These are phyloP conservation scores for Gaeumannomyces sp. DNA, from an alignment of 2,329 filamentous ascomycete genomes.

Conservation along the genomic window DNA sequence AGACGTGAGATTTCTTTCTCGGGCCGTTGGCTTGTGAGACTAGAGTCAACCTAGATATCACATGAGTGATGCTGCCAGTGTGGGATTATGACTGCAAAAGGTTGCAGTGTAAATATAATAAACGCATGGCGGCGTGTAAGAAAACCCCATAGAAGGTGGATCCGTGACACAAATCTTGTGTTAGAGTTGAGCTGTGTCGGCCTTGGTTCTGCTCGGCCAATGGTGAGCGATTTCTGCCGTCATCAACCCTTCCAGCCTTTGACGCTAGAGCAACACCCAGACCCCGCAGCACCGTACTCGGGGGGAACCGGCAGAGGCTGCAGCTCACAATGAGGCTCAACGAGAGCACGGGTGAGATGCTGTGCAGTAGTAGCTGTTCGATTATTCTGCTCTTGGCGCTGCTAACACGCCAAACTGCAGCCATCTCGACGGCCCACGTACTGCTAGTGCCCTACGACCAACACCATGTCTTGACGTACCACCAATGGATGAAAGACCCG, in stretches of 20 bases:
- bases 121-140: neutral
- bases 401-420: slow-evolving; percentile 33
- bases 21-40: slow-evolving; percentile 14
- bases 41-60: no score
- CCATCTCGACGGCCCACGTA: slow-evolving; percentile 56
- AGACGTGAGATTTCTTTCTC: slow-evolving; percentile 24
- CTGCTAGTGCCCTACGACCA: slow-evolving; percentile 79
- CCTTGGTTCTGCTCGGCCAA: neutral
- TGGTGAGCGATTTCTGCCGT: neutral
- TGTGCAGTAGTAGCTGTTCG: neutral
- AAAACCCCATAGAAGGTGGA: neutral
- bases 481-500: slow-evolving; percentile 86
- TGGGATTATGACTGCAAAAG: neutral
- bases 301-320: no score
- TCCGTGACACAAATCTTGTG: neutral
- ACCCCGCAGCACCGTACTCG: neutral
- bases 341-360: slow-evolving; percentile 32
- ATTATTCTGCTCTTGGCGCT: neutral
- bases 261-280: neutral
- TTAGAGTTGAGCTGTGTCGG: neutral
- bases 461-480: slow-evolving; percentile 77
- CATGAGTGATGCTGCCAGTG: neutral
- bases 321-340: slow-evolving; percentile 36
- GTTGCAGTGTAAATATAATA: neutral
- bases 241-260: neutral